Conservation (phyloP, 371 early-diverging fungal genomes). For the Aphelidium insulamus region DNA sequence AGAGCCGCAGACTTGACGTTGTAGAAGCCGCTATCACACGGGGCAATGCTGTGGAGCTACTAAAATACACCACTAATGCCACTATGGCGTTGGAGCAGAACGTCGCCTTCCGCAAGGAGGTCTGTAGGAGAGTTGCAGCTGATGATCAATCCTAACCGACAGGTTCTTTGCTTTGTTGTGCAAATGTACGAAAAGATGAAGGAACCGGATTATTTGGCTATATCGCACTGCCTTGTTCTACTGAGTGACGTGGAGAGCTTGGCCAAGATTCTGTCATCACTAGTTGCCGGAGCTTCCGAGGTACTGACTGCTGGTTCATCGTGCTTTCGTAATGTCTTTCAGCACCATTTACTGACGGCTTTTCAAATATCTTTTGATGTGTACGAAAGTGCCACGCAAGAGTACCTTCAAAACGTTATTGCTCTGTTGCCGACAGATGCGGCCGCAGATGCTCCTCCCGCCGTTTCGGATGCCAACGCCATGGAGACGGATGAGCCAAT, state of each 20-base stretch:
- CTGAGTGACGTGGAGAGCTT: constrained; percentile 49
- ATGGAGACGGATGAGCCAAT: constrained; percentile 24
- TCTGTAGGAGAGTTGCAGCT: neutral
- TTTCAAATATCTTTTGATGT: constrained; percentile 93
- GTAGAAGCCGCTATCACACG: constrained; percentile 52
- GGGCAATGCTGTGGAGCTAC: constrained; percentile 39
- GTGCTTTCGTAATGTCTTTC: neutral
- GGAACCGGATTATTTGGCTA: constrained; percentile 70
- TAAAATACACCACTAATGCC: constrained; percentile 59
- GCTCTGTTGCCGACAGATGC: constrained; percentile 22
- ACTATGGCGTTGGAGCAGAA: constrained; percentile 56
- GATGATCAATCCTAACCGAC: neutral
- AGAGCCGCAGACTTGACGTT: constrained; percentile 69
- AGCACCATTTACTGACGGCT: constrained; percentile 46
- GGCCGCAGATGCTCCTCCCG: constrained; percentile 2
- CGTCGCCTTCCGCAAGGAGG: constrained; percentile 55
- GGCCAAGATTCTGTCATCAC: constrained; percentile 39
- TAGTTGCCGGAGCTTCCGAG: too few relatives aligned
- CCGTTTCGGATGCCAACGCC: constrained; percentile 5
- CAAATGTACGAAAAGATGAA: constrained; percentile 47
- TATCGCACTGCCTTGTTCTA: constrained; percentile 75
- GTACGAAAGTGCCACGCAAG: constrained; percentile 81
- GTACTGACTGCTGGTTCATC: neutral
- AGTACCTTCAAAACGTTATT: constrained; percentile 55
- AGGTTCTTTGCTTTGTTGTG: constrained; percentile 59